These are phyloP conservation scores for Cytospora piceicola DNA, from an alignment of 2,329 filamentous ascomycete genomes.

Conservation along the genomic window DNA sequence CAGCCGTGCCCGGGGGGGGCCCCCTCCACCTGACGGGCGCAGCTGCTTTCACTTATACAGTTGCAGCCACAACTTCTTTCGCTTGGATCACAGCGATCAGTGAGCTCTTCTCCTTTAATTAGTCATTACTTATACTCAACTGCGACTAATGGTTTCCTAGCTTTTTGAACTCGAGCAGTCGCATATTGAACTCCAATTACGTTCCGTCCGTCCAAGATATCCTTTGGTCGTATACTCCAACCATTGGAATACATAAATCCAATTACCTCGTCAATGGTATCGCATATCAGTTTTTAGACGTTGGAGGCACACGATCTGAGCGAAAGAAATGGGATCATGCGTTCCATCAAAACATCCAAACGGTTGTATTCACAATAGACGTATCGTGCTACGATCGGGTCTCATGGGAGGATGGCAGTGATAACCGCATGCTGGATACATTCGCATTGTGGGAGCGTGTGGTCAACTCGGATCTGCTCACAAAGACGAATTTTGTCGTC, in stretches of 20 bases:
- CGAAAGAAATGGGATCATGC: neutral
- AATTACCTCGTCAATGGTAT: neutral
- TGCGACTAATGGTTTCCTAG: neutral
- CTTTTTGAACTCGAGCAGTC: neutral
- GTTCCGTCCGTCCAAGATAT: conserved; percentile 1
- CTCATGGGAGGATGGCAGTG: neutral
- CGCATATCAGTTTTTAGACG: neutral
- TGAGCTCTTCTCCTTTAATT: neutral
- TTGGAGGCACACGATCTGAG: neutral
- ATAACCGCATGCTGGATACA: neutral
- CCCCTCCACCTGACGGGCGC: no score
- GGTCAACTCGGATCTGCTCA: neutral
- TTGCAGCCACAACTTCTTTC: neutral
- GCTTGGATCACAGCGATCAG: neutral
- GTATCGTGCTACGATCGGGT: conserved; percentile 8
- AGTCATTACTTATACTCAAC: neutral
- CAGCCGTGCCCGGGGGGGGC: no score
- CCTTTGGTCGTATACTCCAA: neutral
- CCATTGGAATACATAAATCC: neutral
- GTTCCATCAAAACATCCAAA: neutral
- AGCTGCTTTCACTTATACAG: no score
- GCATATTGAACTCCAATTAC: conserved; percentile 4
- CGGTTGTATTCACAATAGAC: conserved; percentile 8
- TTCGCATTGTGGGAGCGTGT: neutral
- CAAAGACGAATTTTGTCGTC: conserved; percentile 1